phyloP scores from a whole-genome alignment of 805 yeast genomes.

The Isabelozyma pseudorhagii region DNA sequence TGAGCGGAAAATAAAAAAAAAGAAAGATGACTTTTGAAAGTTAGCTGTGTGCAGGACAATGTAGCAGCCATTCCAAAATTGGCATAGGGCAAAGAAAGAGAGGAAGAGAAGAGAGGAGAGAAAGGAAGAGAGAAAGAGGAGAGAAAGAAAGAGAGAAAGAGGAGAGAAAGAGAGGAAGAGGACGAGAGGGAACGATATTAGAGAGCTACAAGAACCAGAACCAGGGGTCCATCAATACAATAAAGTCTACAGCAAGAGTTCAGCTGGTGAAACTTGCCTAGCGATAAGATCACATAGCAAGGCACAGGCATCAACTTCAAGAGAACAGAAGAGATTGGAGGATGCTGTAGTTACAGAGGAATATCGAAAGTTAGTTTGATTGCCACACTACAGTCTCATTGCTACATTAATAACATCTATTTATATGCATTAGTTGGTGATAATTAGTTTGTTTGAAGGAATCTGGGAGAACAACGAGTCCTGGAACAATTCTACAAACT shows the following conservation, averaged over 20 bases:
- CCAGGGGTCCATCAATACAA: too few relatives aligned
- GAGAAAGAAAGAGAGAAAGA: not conserved
- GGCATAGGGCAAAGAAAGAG: not conserved
- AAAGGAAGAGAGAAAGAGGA: not conserved
- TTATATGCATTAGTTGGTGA: not conserved
- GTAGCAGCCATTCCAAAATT: not conserved
- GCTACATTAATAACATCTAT: not conserved
- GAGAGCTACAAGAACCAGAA: not conserved
- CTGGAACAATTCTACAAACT: constrained; percentile 33
- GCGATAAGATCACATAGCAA: too few relatives aligned
- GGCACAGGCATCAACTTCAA: too few relatives aligned
- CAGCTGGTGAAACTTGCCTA: not conserved
- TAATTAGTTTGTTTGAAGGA: constrained; percentile 15
- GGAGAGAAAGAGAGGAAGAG: not conserved
- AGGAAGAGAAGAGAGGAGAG: not conserved
- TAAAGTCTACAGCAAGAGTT: too few relatives aligned
- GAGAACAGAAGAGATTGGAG: too few relatives aligned
- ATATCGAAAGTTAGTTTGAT: too few relatives aligned
- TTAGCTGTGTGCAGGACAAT: not conserved
- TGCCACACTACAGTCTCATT: too few relatives aligned
- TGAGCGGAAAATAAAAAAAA: constrained; percentile 4
- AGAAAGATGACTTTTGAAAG: constrained; percentile 1
- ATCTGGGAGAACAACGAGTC: constrained; percentile 29
- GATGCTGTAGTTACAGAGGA: too few relatives aligned
- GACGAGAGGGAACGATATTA: not conserved